A percentile compares a stretch with the other conserved stretches of the same genome.
phyloP scores from a whole-genome alignment of 495 filamentous ascomycete species.

The Xylaria bambusicola region DNA sequence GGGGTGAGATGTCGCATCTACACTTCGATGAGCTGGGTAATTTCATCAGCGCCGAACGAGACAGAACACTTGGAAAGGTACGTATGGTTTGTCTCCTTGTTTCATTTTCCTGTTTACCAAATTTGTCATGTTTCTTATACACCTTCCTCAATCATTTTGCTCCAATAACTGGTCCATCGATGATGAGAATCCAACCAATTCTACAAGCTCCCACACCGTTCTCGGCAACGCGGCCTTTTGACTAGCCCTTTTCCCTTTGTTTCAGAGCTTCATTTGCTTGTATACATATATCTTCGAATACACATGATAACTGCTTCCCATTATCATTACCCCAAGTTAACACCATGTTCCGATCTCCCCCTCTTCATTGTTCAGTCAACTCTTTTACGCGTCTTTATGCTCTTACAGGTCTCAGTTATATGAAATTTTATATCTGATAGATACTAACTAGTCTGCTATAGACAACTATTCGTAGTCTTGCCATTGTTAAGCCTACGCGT shows the following conservation, averaged over 20 bases:
- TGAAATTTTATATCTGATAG: constrained; percentile 6
- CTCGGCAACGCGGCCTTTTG: no score
- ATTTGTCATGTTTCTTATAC: not conserved
- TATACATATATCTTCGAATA: no score
- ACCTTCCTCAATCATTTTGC: not conserved
- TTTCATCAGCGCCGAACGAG: constrained; percentile 83
- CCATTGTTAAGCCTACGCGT: constrained; percentile 76
- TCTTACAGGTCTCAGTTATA: not conserved
- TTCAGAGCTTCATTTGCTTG: no score
- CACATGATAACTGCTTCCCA: not conserved
- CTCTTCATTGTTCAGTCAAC: not conserved
- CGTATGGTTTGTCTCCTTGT: constrained; percentile 18
- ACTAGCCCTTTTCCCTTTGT: no score
- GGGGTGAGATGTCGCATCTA: constrained; percentile 66
- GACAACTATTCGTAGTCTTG: constrained; percentile 67
- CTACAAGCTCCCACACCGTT: not conserved
- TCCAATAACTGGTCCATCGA: not conserved
- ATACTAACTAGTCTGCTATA: constrained; percentile 27
- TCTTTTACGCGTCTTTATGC: not conserved
- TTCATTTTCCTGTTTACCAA: not conserved
- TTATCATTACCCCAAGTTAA: not conserved
- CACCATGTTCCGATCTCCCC: not conserved
- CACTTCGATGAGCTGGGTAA: constrained; percentile 89
- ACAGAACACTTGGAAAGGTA: constrained; percentile 81
- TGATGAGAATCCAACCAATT: not conserved